phyloP scores from a whole-genome alignment of 2,329 filamentous ascomycete species.

The Beauveria sp. region DNA sequence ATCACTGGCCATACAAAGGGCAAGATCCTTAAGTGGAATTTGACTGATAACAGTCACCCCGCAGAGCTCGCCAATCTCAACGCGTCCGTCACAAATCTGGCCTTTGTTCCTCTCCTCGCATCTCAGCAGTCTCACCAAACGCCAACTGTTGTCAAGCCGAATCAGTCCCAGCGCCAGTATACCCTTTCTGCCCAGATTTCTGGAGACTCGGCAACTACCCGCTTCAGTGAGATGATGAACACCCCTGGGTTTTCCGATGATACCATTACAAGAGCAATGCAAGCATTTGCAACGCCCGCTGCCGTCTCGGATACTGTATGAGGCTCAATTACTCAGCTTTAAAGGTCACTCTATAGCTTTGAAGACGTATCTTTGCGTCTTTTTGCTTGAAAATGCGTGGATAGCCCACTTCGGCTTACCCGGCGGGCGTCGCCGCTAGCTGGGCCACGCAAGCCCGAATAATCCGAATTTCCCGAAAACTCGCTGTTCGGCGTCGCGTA shows the following conservation, averaged over 20 bases:
- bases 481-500: background rate
- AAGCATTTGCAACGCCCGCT: constrained; percentile 32
- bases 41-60: constrained; percentile 60
- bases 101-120: constrained; percentile 56
- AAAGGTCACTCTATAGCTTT: background rate
- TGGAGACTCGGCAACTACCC: constrained; percentile 28
- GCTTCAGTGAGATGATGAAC: constrained; percentile 38
- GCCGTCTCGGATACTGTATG: constrained; percentile 16
- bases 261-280: constrained; percentile 42
- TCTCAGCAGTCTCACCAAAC: constrained; percentile 33
- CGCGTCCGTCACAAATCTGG: constrained; percentile 73
- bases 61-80: constrained; percentile 65
- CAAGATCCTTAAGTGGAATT: constrained; percentile 73
- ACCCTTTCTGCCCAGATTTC: constrained; percentile 58
- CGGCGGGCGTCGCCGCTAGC: background rate
- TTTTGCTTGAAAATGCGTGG: background rate
- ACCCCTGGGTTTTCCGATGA: constrained; percentile 39
- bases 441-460: background rate
- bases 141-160: constrained; percentile 71
- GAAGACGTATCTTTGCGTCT: background rate
- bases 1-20: constrained; percentile 77
- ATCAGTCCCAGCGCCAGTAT: constrained; percentile 57
- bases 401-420: background rate
- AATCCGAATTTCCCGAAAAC: constrained; percentile 4
- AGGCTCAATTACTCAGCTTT: background rate